Base-by-base conservation (phyloP, 352 stramenopile species). In the Poterioochromonas sp. region DNA sequence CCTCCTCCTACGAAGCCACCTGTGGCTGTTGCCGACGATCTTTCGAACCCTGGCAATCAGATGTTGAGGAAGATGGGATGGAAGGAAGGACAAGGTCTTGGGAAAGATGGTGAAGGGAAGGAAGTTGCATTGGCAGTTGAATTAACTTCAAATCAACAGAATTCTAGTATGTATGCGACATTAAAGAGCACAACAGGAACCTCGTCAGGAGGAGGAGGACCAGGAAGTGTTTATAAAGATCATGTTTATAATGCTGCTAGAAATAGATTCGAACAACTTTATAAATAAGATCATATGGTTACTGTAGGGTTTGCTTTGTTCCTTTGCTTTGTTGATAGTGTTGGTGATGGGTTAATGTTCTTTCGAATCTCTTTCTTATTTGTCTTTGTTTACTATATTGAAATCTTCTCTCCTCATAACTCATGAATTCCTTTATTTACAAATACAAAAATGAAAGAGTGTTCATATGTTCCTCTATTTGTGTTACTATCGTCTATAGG, bases 11-110 rank as follows among this genome's bases (percentile, higher is more conserved):
- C 8, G 15, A 32, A 11, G 8, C 40, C 40, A n/a, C 41, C 65
- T 37, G 65, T 76, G 3, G 5, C 40, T 3, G 3, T 73, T 26
- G 32, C 63, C 11, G 41, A 22, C 3, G 65, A 76, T 40, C 3
- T 41, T 29, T 40, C 18, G 3, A 76, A 76, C 41, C 65, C 65
- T 11, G 65, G 65, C 65, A 76, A 76, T 60, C 39, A 41, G 41
- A 37, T 76, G 65, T 37, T 76, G 5, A 3, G 65, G 1, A 53
- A 58, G 41, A 22, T 76, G 5, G 65, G 65, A 11, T 76, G 65
- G 65, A 58, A 35, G 2, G 65, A 60, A 37, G 65, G 65, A 20
- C 37, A 76, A 60, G 65, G 65, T 12, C 29, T 76, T 11, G 65
- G 65, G 1, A 76, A 76, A 37, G 65, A 76, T 60, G 44, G 44